Conservation (phyloP, 768 basidiomycete species). For the Suillus subluteus region DNA sequence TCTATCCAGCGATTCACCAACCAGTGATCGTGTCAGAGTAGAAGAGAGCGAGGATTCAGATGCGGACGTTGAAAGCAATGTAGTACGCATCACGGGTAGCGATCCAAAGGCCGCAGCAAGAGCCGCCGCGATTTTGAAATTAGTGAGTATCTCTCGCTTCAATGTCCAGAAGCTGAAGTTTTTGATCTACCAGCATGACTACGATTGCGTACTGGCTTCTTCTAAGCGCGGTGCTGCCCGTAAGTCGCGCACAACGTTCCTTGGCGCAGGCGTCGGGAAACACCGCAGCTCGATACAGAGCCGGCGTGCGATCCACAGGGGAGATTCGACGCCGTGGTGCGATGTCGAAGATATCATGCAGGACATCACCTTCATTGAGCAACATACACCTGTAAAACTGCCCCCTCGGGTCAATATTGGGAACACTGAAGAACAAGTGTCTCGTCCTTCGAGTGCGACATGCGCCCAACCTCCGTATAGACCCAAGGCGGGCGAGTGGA, state of each 20-base stretch:
- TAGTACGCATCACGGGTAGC: constrained; percentile 83
- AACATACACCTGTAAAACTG: constrained; percentile 23
- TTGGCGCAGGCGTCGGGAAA: constrained; percentile 36
- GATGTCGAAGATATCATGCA: constrained; percentile 32
- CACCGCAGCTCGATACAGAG: constrained; percentile 14
- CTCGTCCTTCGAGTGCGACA: neutral
- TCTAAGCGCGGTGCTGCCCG: constrained; percentile 36
- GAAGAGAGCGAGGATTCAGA: constrained; percentile 33
- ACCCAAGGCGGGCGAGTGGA: constrained; percentile 50
- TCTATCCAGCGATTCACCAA: neutral
- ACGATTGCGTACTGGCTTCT: constrained; percentile 68
- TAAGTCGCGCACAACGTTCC: constrained; percentile 41
- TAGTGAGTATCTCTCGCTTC: constrained; percentile 52
- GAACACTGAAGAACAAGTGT: neutral
- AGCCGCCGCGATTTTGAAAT: constrained; percentile 91
- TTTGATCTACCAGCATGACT: constrained; percentile 63
- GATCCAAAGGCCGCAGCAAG: constrained; percentile 88
- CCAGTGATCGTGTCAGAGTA: neutral
- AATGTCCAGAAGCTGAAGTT: neutral
- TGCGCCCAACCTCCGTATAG: neutral
- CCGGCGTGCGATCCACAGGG: constrained; percentile 17
- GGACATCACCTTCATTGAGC: constrained; percentile 24
- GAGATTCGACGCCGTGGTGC: constrained; percentile 32
- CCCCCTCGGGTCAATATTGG: neutral
- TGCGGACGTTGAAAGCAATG: constrained; percentile 40